Evolutionary conservation across 371 early-diverging fungal genomes (phyloP), one percentile per base, ranked within the genome.

Genomic region (Zopfochytrium polystomum): DNA sequence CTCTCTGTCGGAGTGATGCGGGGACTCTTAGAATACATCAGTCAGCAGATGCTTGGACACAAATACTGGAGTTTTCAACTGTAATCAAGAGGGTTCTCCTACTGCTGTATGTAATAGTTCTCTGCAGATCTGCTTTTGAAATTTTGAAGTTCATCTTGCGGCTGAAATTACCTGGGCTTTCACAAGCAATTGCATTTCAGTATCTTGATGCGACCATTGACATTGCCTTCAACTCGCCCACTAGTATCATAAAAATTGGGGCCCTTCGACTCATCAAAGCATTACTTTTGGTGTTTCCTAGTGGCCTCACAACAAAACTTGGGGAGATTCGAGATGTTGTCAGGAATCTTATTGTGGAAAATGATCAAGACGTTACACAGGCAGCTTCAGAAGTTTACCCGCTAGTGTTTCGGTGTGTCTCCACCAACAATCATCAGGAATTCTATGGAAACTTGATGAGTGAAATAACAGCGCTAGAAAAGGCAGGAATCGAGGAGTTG

Each of bases 51-150:
- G 76, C 56, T 80, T 20, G 55, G 65, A 0, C 71, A 74, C 54
- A 80, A 80, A 48, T 71, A 76, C 25, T 77, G 76, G 76, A 74
- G 68, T 0, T 80, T 63, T 50, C 79, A 80, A 60, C 53, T 77
- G 75, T 78, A 56, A 52, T 35, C 7, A 33, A 13, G 5, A 61
- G 44, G 30, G 29, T 46, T 30, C 4, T 9, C 30, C 20, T 58
- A 44, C 49, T 44, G 23, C 13, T 38, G 27, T 68, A 44, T 18
- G 44, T 31, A 55, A 20, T 27, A 23, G 34, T 13, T 52, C 11
- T 29, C 32, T 43, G 9, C 29, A 77, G 75, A 52, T 77, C 78
- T 2, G 77, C 75, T 9, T 46, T 80, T n/a, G 79, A 80, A 15
- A 73, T 80, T 4, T 53, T 80, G 34, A 54, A 60, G 13, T 58